Base-by-base conservation (phyloP, 345 rosid genomes). In the Salix dunnii region DNA sequence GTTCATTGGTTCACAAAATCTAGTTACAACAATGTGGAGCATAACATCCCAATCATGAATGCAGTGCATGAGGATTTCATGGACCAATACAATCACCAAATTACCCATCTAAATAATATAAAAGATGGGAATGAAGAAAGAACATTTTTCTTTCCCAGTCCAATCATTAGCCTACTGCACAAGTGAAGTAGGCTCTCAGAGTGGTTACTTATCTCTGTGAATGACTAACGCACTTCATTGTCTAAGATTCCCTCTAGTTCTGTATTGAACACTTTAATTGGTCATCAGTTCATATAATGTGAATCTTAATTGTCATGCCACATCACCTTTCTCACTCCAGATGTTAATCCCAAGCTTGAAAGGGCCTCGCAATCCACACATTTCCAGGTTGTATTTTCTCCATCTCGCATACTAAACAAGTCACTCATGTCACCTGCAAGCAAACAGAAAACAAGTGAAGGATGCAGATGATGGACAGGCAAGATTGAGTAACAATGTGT, bases 261-360 rank as follows among this genome's bases (percentile, higher is more conserved):
- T 31, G 43, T 10, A 40, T 10, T 10, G 17, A 65, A 16, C 40
- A 46, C 21, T 42, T 49, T 43, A 65, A 21, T 11, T 42, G 33
- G 27, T 64, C 70, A 68, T 49, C 36, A 18, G 53, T 48, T 67
- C n/a, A 16, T 35, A 73, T 68, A 7, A 0, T 58, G 66, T n/a
- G n/a, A 74, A 42, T 33, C 31, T 42, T 49, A 71, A 66, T 23
- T 25, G 7, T 48, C n/a, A 25, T 5, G 67, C 51, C 58, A 73
- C 10, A 42, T 80, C 83, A 88, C 94, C 94, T 91, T 91, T 78
- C 83, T 88, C 28, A 91, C 95, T 73, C 90, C 90, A 70, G 93
- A 82, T 4, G 94, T 91, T 87, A 91, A 83, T 68, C 94, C 92
- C 87, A 87, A 61, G 72, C 68, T 82, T 23, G 91, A 82, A 73